Conservation (phyloP, 176 grass and related monocot genomes). For the Aegilops umbellulata region DNA sequence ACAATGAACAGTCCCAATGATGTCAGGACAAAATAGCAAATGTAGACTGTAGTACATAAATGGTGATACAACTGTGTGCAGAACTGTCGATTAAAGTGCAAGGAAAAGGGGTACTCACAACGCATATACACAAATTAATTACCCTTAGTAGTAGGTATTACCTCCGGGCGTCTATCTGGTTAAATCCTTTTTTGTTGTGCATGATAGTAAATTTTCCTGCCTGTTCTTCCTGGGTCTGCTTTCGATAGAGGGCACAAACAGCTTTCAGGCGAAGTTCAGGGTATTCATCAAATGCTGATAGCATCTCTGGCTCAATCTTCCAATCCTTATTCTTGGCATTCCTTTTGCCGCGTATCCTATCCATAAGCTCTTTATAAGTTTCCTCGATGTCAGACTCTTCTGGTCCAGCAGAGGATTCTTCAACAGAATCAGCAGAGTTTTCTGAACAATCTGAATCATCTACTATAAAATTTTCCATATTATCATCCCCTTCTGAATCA, state of each 20-base stretch:
- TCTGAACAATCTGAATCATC: slow-evolving; percentile 31
- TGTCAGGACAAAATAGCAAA: slow-evolving; percentile 5
- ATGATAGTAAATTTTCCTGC: slow-evolving; percentile 28
- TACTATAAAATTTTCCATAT: slow-evolving; percentile 57
- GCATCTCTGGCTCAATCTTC: slow-evolving; percentile 66
- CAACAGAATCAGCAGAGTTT: slow-evolving; percentile 15
- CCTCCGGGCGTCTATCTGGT: slow-evolving; percentile 51
- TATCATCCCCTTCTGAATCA: slow-evolving; percentile 42
- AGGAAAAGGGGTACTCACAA: not conserved
- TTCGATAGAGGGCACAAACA: slow-evolving; percentile 74
- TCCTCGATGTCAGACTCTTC: slow-evolving; percentile 29
- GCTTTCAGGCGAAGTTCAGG: slow-evolving; percentile 67
- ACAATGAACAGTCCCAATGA: not conserved
- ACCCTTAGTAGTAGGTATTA: slow-evolving; percentile 24
- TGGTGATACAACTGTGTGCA: not conserved
- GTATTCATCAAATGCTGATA: slow-evolving; percentile 51
- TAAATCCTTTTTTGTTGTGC: slow-evolving; percentile 63
- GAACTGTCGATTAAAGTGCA: not conserved
- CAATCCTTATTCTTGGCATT: slow-evolving; percentile 45
- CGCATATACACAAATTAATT: slow-evolving; percentile 3
- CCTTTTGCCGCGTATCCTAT: slow-evolving; percentile 38
- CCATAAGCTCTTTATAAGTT: slow-evolving; percentile 44
- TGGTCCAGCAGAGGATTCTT: slow-evolving; percentile 6
- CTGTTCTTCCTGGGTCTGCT: slow-evolving; percentile 60
- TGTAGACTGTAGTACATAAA: not conserved